A percentile compares a stretch with the other conserved stretches of the same genome.
Evolutionary conservation across 2,329 filamentous ascomycete genomes (phyloP).

Genomic region (Neonectria ditissima): DNA sequence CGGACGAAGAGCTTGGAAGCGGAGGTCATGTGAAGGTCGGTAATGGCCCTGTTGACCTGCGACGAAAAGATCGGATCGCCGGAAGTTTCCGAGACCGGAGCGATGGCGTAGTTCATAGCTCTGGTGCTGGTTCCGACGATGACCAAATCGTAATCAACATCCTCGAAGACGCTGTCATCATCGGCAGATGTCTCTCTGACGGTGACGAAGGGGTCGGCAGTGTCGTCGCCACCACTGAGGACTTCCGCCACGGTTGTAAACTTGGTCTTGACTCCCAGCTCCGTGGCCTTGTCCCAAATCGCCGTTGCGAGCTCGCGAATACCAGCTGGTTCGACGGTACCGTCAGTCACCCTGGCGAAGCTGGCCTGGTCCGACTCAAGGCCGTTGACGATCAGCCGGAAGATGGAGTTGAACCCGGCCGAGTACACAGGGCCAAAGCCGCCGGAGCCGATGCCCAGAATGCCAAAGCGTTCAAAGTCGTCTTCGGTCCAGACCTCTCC

Average conservation of each 20-base stretch:
- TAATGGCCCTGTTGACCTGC: not conserved
- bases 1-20: constrained; percentile 1
- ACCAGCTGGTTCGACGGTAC: not conserved
- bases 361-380: not conserved
- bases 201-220: not conserved
- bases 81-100: not conserved
- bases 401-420: not conserved
- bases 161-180: not conserved
- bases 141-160: not conserved
- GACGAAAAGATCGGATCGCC: not conserved
- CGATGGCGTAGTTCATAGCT: not conserved
- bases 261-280: not conserved
- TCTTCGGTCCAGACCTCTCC: not conserved
- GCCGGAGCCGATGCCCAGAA: not conserved
- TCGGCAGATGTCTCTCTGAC: not conserved
- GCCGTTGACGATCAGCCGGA: not conserved
- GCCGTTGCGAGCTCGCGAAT: not conserved
- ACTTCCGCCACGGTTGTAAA: not conserved
- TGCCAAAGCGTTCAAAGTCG: not conserved
- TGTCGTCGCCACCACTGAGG: not conserved
- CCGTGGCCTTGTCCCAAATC: not conserved
- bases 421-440: not conserved
- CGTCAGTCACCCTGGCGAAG: not conserved
- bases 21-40: not conserved
- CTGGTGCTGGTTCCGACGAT: not conserved